Percentiles rank a stretch among this genome's conserved stretches.
Conservation (phyloP, 768 basidiomycete genomes). For the Naganishia friedmannii region DNA sequence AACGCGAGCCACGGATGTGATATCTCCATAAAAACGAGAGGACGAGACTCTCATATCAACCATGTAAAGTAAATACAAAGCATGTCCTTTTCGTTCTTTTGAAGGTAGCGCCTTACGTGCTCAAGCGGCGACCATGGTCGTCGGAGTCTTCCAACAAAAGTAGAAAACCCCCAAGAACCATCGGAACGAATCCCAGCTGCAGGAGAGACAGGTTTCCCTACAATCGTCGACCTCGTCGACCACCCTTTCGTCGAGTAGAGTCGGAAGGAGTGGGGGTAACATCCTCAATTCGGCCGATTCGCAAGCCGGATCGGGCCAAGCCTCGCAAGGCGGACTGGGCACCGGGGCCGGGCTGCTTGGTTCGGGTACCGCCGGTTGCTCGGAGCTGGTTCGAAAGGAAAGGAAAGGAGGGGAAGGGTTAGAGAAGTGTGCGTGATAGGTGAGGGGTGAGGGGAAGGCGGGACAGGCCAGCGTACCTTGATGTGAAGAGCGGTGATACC, state of each 20-base stretch:
- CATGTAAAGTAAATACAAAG: no score
- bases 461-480: conserved; percentile 57
- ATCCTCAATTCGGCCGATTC: conserved; percentile 96
- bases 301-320: conserved; percentile 95
- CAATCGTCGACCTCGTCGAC: conserved; percentile 97
- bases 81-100: no score
- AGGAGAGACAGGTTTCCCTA: conserved; percentile 34
- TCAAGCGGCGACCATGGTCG: conserved; percentile 25
- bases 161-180: no score
- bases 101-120: conserved; percentile 18
- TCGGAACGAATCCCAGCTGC: neutral
- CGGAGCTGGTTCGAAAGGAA: conserved; percentile 58
- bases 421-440: neutral
- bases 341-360: conserved; percentile 98
- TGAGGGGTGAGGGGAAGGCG: neutral
- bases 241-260: conserved; percentile 97
- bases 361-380: conserved; percentile 94
- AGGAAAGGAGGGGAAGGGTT: neutral
- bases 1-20: no score
- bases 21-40: no score
- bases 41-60: no score
- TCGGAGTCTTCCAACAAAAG: no score
- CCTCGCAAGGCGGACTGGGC: conserved; percentile 97
- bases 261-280: conserved; percentile 97
- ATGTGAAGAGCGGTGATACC: conserved; percentile 98